Percentiles rank a stretch among this genome's conserved stretches.
Conservation (phyloP, 2,329 filamentous ascomycete species). For the Fusarium sp. region DNA sequence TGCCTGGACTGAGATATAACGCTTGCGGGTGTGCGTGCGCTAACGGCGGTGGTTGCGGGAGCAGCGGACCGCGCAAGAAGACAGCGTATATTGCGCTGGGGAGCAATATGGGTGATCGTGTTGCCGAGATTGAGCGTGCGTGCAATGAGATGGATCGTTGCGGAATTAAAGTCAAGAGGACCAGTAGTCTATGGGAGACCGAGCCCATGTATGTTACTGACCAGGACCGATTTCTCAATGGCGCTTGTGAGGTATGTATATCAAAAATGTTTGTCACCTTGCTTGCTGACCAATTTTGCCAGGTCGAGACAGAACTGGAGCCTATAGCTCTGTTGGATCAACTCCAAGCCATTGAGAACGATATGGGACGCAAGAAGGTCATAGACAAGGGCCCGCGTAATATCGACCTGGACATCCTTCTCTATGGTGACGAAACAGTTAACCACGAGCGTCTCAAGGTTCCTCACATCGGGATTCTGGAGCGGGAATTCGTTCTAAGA, state of each 20-base stretch:
- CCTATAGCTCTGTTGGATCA: slow-evolving; percentile 82
- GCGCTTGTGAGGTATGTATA: slow-evolving; percentile 83
- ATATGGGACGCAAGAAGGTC: slow-evolving; percentile 82
- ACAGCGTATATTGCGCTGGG: slow-evolving; percentile 87
- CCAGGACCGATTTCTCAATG: slow-evolving; percentile 90
- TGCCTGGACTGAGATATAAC: slow-evolving; percentile 39
- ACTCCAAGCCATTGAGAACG: slow-evolving; percentile 85
- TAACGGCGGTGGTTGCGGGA: slow-evolving; percentile 47
- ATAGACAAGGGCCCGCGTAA: slow-evolving; percentile 95
- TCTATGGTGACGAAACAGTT: slow-evolving; percentile 78
- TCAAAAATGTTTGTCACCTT: slow-evolving; percentile 8
- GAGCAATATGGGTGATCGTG: slow-evolving; percentile 89
- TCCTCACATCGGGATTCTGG: slow-evolving; percentile 86
- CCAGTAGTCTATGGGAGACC: slow-evolving; percentile 93
- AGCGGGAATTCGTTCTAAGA: slow-evolving; percentile 92
- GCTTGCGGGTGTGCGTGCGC: slow-evolving; percentile 55
- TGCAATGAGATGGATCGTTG: slow-evolving; percentile 80
- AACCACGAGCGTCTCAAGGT: slow-evolving; percentile 80
- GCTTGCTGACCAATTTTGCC: slow-evolving; percentile 21
- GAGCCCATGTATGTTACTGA: slow-evolving; percentile 96
- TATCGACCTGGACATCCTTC: slow-evolving; percentile 92
- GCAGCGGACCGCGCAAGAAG: slow-evolving; percentile 50
- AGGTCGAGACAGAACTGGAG: slow-evolving; percentile 84
- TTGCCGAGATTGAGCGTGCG: slow-evolving; percentile 86
- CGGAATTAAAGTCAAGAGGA: slow-evolving; percentile 79